Conservation (phyloP, 495 filamentous ascomycete genomes). For the Tuber calosporum region DNA sequence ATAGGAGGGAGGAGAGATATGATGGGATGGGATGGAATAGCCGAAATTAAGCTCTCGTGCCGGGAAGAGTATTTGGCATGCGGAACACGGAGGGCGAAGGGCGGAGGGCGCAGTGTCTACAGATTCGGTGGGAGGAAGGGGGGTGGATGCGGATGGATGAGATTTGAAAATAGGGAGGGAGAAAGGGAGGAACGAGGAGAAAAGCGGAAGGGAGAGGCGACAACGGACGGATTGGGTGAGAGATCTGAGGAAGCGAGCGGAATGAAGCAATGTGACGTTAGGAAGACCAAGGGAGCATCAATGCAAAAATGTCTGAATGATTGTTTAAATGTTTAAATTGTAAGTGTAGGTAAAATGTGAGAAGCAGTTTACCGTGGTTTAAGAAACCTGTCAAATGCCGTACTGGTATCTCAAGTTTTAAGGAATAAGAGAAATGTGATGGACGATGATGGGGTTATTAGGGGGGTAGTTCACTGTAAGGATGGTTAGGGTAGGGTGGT, state of each 20-base stretch:
- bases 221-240: neutral
- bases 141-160: constrained; percentile 4
- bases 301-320: neutral
- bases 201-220: constrained; percentile 6
- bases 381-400: neutral
- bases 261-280: neutral
- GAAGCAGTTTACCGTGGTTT: neutral
- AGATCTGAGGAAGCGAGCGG: neutral
- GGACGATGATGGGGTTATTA: neutral
- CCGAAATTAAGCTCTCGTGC: constrained; percentile 4
- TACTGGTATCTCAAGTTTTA: neutral
- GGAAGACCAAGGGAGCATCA: neutral
- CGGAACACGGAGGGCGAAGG: constrained; percentile 1
- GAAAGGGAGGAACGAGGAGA: neutral
- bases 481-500: neutral
- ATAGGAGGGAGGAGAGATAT: too few relatives aligned
- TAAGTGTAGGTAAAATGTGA: neutral
- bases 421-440: neutral
- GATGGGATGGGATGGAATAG: neutral
- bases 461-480: neutral
- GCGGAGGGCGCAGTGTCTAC: neutral
- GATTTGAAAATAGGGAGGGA: constrained; percentile 10
- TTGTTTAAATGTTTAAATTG: neutral
- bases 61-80: constrained; percentile 1
- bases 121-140: constrained; percentile 21